A percentile compares a stretch with the other conserved stretches of the same genome.
Evolutionary conservation across 2,329 filamentous ascomycete genomes (phyloP).

Genomic region (Cladophialophora exuberans): DNA sequence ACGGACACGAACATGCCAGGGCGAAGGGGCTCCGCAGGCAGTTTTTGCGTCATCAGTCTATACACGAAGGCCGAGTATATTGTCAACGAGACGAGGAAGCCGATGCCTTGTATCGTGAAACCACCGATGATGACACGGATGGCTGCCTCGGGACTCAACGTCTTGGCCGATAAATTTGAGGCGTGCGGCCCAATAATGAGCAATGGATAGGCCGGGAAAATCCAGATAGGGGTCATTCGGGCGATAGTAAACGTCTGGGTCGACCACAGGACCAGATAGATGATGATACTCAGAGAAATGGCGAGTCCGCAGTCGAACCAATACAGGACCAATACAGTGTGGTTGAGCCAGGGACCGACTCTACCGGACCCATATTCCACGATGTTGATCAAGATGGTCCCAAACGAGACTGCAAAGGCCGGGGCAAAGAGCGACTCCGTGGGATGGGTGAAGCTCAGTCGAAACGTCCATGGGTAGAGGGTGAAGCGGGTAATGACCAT

Average conservation of each 20-base stretch:
- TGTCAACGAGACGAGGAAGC: constrained; percentile 71
- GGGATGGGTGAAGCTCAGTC: constrained; percentile 72
- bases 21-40: constrained; percentile 73
- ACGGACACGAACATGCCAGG: constrained; percentile 87
- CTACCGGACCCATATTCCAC: constrained; percentile 73
- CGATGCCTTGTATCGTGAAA: constrained; percentile 65
- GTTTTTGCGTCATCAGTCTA: constrained; percentile 83
- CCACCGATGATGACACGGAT: constrained; percentile 63
- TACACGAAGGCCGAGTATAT: constrained; percentile 85
- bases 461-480: constrained; percentile 70
- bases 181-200: constrained; percentile 77
- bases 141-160: constrained; percentile 45
- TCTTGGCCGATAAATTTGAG: constrained; percentile 56
- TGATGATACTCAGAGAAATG: constrained; percentile 67
- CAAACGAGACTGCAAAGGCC: constrained; percentile 68
- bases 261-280: constrained; percentile 74
- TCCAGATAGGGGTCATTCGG: constrained; percentile 86
- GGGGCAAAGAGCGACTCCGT: constrained; percentile 79
- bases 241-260: constrained; percentile 72
- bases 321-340: constrained; percentile 67
- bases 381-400: constrained; percentile 76
- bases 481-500: constrained; percentile 71
- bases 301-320: constrained; percentile 74
- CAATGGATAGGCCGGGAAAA: constrained; percentile 82
- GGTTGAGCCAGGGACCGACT: constrained; percentile 64